Evolutionary conservation across 441 rosid genomes (phyloP), one percentile per base, ranked within the genome.

Genomic region (Bruguiera hainesii): DNA sequence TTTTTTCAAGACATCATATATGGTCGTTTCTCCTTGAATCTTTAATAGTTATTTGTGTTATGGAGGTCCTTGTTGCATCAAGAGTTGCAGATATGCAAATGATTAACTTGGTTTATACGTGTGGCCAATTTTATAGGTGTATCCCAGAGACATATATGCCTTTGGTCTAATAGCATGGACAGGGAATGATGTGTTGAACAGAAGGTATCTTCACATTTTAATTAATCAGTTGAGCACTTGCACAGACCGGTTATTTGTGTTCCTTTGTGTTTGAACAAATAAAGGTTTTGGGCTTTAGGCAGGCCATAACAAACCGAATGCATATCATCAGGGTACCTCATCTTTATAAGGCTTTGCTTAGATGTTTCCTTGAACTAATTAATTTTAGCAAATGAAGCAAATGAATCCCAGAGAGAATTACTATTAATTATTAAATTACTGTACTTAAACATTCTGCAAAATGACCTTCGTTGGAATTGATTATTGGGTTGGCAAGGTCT

Each of bases 131-230:
- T 21, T 67, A 48, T 65, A 94, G 99, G 99, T 88, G 18, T 91
- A 84, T 82, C 99, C 99, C 21, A 86, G 83, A 82, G 94, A 87
- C 69, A 91, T 89, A 58, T 77, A 91, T 76, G 96, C 97, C 16
- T 91, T 87, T 70, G 97, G 98, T 76, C 81, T 94, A 67, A 78
- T 94, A 82, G 88, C 96, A 6, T 91, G 98, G 98, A 94, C 97
- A 15, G 98, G 97, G 46, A 88, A 91, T 80, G 97, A 91, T 53
- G 91, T 89, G 52, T 71, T 94, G 58, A 94, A 94, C 80, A 80
- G 98, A 73, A 85, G 97, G 98, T 86, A 69, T 7, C 56, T 5
- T 57, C 42, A 21, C 58, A 21, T 53, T 48, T 18, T 42, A 11
- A 42, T 11, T 42, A 42, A 25, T 49, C 71, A 23, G 30, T 46